Conservation (phyloP, 306 rosid genomes). For the Quillaja saponaria region DNA sequence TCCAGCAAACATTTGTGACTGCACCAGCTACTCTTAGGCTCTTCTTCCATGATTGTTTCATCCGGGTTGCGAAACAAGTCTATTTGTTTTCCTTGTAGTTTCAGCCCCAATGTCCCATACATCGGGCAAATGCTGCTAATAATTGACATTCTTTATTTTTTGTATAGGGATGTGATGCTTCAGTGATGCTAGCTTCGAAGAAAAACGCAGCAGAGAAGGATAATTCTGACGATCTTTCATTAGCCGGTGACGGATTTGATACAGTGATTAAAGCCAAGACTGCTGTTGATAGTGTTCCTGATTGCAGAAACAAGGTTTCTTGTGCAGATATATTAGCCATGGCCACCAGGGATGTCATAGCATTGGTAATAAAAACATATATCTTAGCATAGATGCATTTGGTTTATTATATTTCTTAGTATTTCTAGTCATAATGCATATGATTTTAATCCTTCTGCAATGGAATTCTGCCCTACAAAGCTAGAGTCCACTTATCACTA, state of each 20-base stretch:
- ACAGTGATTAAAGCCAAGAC: slow-evolving; percentile 86
- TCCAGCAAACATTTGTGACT: slow-evolving; percentile 62
- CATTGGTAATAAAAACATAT: slow-evolving; percentile 51
- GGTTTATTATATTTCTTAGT: not conserved
- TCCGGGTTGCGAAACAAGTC: slow-evolving; percentile 47
- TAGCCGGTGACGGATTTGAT: slow-evolving; percentile 94
- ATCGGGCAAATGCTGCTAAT: not conserved
- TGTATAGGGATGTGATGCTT: slow-evolving; percentile 90
- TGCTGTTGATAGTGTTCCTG: slow-evolving; percentile 65
- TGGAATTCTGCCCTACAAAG: too few relatives aligned
- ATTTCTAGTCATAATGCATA: not conserved
- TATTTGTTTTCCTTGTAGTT: not conserved
- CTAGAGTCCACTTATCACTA: too few relatives aligned
- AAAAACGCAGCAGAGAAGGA: slow-evolving; percentile 65
- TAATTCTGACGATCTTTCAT: slow-evolving; percentile 58
- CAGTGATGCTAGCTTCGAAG: slow-evolving; percentile 59
- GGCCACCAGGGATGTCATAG: slow-evolving; percentile 77
- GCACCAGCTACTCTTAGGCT: slow-evolving; percentile 89
- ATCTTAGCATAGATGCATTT: not conserved
- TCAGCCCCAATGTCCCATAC: not conserved
- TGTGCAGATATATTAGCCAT: slow-evolving; percentile 93
- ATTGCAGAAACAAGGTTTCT: slow-evolving; percentile 75
- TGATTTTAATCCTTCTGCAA: not conserved
- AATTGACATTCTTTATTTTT: not conserved
- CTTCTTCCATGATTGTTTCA: slow-evolving; percentile 88